Conservation (phyloP, 2,329 filamentous ascomycete genomes). For the Curvularia hawaiiensis region DNA sequence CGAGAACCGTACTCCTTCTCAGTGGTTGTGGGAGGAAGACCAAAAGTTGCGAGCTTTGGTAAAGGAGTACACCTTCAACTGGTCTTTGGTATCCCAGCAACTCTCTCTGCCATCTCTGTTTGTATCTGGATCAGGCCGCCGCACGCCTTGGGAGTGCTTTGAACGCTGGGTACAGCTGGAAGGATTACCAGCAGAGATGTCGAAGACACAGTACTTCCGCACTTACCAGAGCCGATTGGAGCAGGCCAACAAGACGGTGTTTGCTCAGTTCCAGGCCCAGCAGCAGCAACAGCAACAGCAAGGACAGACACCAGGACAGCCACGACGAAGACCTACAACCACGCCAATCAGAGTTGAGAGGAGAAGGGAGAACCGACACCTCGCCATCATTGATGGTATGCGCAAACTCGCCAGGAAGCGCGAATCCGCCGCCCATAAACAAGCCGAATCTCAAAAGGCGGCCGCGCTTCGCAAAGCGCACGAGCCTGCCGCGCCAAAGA, state of each 20-base stretch:
- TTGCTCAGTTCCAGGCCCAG: conserved; percentile 62
- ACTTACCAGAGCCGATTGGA: conserved; percentile 69
- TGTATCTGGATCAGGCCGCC: conserved; percentile 82
- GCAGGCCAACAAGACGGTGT: conserved; percentile 64
- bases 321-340: conserved; percentile 70
- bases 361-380: conserved; percentile 81
- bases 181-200: conserved; percentile 89
- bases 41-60: conserved; percentile 85
- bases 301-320: conserved; percentile 55
- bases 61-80: conserved; percentile 95
- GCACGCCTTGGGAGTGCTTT: conserved; percentile 98
- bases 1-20: conserved; percentile 82
- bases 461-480: conserved; percentile 83
- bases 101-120: conserved; percentile 76
- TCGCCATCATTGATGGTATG: conserved; percentile 92
- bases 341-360: conserved; percentile 83
- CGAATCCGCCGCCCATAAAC: conserved; percentile 83
- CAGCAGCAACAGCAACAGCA: conserved; percentile 61
- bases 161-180: conserved; percentile 95
- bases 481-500: conserved; percentile 66
- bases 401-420: conserved; percentile 93
- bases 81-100: conserved; percentile 89
- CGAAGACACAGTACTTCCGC: conserved; percentile 94
- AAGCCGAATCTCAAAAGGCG: conserved; percentile 72
- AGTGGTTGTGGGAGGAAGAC: conserved; percentile 90